phyloP scores from a whole-genome alignment of 2,329 filamentous ascomycete species.

The Dactylonectria macrodidyma region DNA sequence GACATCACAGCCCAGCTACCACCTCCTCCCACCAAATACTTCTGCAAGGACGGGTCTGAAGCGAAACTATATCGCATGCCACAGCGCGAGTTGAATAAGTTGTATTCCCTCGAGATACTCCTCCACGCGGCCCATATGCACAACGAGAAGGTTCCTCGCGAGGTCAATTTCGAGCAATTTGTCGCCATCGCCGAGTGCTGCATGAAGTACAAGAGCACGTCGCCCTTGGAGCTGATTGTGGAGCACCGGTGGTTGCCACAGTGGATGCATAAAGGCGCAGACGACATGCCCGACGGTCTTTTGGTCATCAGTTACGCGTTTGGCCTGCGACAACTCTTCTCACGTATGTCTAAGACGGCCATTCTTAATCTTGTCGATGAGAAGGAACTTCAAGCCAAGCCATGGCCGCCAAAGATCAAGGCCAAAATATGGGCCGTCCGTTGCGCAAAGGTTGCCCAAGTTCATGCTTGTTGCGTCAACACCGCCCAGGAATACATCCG shows the following conservation, averaged over 20 bases:
- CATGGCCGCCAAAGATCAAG: slow-evolving; percentile 64
- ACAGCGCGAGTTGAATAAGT: slow-evolving; percentile 61
- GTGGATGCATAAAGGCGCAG: slow-evolving; percentile 64
- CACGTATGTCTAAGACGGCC: slow-evolving; percentile 63
- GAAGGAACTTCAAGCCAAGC: slow-evolving; percentile 58
- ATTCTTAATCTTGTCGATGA: slow-evolving; percentile 63
- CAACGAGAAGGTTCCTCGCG: slow-evolving; percentile 60
- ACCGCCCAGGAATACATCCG: slow-evolving; percentile 64
- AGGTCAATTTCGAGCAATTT: slow-evolving; percentile 64
- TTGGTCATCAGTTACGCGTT: slow-evolving; percentile 69
- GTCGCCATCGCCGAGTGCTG: slow-evolving; percentile 67
- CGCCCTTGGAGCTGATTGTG: slow-evolving; percentile 64
- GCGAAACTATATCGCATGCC: slow-evolving; percentile 68
- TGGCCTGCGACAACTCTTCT: slow-evolving; percentile 64
- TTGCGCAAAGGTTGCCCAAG: slow-evolving; percentile 65
- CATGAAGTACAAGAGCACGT: slow-evolving; percentile 66
- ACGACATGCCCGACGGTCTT: slow-evolving; percentile 65
- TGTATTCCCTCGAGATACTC: slow-evolving; percentile 60
- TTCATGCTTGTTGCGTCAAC: slow-evolving; percentile 61
- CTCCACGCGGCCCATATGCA: slow-evolving; percentile 68
- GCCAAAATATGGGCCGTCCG: slow-evolving; percentile 65
- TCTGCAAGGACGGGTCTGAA: slow-evolving; percentile 60
- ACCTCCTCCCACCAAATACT: slow-evolving; percentile 52
- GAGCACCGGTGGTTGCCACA: slow-evolving; percentile 67
- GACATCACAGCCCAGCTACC: slow-evolving; percentile 55